Base-by-base conservation (phyloP, 2,329 filamentous ascomycete genomes). In the Claviceps sp. region DNA sequence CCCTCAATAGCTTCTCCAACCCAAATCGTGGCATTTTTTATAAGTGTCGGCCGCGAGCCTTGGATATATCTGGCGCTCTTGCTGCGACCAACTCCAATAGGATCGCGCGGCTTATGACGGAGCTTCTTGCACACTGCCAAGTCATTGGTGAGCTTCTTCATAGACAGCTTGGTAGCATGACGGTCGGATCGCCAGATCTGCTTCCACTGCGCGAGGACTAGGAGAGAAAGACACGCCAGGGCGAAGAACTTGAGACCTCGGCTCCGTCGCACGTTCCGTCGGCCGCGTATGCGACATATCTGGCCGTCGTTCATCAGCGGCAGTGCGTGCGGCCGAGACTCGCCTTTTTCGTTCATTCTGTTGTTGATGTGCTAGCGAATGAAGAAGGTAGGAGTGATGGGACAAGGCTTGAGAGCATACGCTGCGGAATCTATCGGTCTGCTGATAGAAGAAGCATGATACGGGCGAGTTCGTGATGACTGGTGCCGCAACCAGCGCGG, bases 21-120 rank as follows among this genome's bases (percentile, higher is more conserved):
- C 82, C 82, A 85, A 19, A 85, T 72, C 1, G 77, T 81, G 4
- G 82, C 82, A 60, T 85, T 85, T 55, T 73, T 77, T 57, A 85
- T 83, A 42, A 85, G 70, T 0, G 80, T 80, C 0, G 82, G 75
- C 56, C 73, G 75, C 50, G 75, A 72, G 50, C 79, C 78, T 3
- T 78, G 70, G 44, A 82, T 64, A 60, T 77, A 82, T 47, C 82
- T 74, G 19, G 78, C 79, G 61, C 81, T 86, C 57, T 71, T 71
- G 37, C 77, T 71, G 19, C 82, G 77, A 3, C 78, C 77, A 4
- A 68, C 61, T 19, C 78, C 78, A 39, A 70, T 70, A 1, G 79
- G 78, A 55, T 82, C 78, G 48, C 70, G 60, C 0, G 81, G 80
- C 58, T 73, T 76, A 46, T 67, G 65, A 39, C 70, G 75, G 45